These are phyloP conservation scores for Stevia rebaudiana DNA, from an alignment of 140 eudicot species.

Conservation along the genomic window DNA sequence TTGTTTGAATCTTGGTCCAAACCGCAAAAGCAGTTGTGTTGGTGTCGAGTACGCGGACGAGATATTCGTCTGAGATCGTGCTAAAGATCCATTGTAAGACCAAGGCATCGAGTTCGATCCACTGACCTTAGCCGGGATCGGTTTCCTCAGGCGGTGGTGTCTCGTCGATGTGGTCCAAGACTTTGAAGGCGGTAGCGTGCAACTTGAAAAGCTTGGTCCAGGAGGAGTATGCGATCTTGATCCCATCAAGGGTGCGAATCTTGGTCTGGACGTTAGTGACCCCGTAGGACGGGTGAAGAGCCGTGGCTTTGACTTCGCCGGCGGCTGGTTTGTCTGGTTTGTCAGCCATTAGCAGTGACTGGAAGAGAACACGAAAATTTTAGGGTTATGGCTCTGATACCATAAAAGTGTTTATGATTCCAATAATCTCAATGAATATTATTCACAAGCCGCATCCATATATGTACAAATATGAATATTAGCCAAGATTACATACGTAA, in stretches of 20 bases:
- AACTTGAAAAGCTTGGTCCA: neutral
- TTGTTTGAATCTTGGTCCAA: neutral
- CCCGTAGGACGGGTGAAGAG: neutral
- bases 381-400: neutral
- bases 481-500: no score
- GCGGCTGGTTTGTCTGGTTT: no score
- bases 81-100: neutral
- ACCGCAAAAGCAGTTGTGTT: neutral
- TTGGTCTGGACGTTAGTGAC: neutral
- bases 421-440: no score
- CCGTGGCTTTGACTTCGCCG: no score
- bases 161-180: neutral
- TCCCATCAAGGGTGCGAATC: neutral
- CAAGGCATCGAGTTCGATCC: neutral
- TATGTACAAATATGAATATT: no score
- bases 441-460: no score
- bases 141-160: neutral
- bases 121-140: neutral
- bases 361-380: no score
- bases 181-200: neutral
- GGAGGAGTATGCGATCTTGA: neutral
- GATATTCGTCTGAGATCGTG: neutral
- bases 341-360: no score
- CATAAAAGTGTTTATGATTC: neutral
- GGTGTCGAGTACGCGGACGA: neutral